Evolutionary conservation across 192 early-diverging fungal genomes (phyloP).

Genomic region (Coemansia sp.): DNA sequence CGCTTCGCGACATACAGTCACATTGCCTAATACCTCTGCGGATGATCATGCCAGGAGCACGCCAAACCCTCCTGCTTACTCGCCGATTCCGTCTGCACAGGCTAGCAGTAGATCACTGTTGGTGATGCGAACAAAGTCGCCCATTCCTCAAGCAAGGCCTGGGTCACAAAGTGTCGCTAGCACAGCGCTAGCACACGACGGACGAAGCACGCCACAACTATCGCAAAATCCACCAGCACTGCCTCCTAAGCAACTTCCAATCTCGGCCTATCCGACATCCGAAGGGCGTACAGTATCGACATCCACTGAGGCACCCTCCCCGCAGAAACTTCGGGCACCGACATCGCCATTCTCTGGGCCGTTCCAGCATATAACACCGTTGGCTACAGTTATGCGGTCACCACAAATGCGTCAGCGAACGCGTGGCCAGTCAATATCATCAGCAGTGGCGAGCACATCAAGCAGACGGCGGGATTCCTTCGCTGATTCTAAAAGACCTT

Average conservation of each 20-base stretch:
- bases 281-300: conserved; percentile 7
- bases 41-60: background rate
- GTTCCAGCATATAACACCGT: conserved; percentile 11
- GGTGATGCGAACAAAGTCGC: conserved; percentile 2
- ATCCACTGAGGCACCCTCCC: conserved; percentile 26
- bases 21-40: conserved; percentile 14
- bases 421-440: conserved; percentile 42
- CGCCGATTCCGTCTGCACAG: background rate
- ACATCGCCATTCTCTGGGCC: conserved; percentile 10
- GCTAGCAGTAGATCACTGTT: background rate
- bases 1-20: background rate
- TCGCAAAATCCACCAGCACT: background rate
- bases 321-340: conserved; percentile 8
- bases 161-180: background rate
- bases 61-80: background rate
- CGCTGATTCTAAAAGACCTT: conserved; percentile 26
- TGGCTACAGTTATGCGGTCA: conserved; percentile 1
- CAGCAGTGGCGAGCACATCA: conserved; percentile 10
- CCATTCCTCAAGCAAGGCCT: background rate
- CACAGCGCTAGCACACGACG: background rate
- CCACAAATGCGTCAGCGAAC: conserved; percentile 17
- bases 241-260: background rate
- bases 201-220: background rate
- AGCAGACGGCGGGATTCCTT: conserved; percentile 28
- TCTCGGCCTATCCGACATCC: background rate